Evolutionary conservation across 202 grass and related monocot species (phyloP).

Genomic region (Hordeum pubiflorum): DNA sequence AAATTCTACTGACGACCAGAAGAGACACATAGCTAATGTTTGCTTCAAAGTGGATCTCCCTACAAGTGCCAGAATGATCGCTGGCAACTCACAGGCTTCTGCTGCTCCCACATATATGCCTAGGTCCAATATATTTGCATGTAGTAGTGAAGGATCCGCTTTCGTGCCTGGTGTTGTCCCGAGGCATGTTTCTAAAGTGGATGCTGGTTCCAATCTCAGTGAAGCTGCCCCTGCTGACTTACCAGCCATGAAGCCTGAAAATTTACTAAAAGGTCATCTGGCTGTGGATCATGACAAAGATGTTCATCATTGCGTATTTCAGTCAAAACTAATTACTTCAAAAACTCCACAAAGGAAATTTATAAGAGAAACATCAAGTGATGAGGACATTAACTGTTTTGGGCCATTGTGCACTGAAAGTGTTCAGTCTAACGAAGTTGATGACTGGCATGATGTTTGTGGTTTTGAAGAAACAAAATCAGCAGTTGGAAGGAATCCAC

Average conservation of each 20-base stretch:
- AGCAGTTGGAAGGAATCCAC: conserved; percentile 22
- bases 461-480: conserved; percentile 27
- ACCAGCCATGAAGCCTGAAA: conserved; percentile 17
- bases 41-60: conserved; percentile 15
- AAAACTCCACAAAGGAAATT: conserved; percentile 14
- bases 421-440: conserved; percentile 35
- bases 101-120: conserved; percentile 28
- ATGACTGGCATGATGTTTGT: conserved; percentile 13
- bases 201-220: conserved; percentile 17
- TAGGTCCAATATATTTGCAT: conserved; percentile 14
- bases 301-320: neutral
- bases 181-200: conserved; percentile 34
- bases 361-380: conserved; percentile 38
- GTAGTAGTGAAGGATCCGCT: conserved; percentile 27
- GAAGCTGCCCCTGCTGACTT: conserved; percentile 27
- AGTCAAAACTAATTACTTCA: conserved; percentile 35
- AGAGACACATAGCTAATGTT: conserved; percentile 18
- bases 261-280: conserved; percentile 7
- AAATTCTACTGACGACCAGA: conserved; percentile 18
- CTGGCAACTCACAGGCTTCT: conserved; percentile 1
- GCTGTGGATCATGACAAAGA: conserved; percentile 26
- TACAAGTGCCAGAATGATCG: conserved; percentile 7
- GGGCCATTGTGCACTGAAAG: conserved; percentile 20
- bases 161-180: conserved; percentile 24
- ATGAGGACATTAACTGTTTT: conserved; percentile 22